Base-by-base conservation (phyloP, 2,329 filamentous ascomycete genomes). In the Trichoderma asperellum region DNA sequence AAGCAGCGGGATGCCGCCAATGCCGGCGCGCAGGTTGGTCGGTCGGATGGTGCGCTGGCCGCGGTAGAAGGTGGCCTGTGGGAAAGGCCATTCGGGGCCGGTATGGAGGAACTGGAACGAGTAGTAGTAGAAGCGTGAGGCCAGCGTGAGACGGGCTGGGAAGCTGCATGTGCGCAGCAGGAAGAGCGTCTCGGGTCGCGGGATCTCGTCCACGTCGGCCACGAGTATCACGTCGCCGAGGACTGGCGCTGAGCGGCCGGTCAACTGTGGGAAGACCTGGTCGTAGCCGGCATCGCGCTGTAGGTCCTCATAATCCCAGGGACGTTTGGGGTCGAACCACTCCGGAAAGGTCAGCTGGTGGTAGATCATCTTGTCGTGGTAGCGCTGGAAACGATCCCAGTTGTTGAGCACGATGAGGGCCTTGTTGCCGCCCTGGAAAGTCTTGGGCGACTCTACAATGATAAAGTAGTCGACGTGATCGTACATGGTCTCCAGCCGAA, bases 401-500 rank as follows among this genome's bases (percentile, higher is more conserved):
- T 86, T 86, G 14, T 86, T 81, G 14, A 80, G 79, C 69, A 89
- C 81, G 43, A 81, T 76, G 14, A 90, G 79, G 1, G 85, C 83
- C 78, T 91, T 91, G 10, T 81, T 77, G 1, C 78, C 79, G 43
- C 84, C 84, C 18, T 88, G 88, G 72, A 90, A 90, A 1, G 88
- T 89, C 61, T 80, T 83, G 21, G 79, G 76, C 0, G 85, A 84
- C 78, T 91, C 89, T 62, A 90, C 83, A 40, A 91, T 83, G 73
- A 91, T 81, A 73, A 89, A 91, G 77, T 89, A 89, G 78, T 91
- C 88, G 70, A 91, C 87, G 53, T 85, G 79, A 49, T 84, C 77
- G 68, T 85, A 85, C 18, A 89, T 83, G 2, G 86, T 86, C 73
- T 87, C 83, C 3, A 91, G 80, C 12, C 88, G 86, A 59, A 91